These are phyloP conservation scores for Cadophora malorum DNA, from an alignment of 2,329 filamentous ascomycete species.

Conservation along the genomic window DNA sequence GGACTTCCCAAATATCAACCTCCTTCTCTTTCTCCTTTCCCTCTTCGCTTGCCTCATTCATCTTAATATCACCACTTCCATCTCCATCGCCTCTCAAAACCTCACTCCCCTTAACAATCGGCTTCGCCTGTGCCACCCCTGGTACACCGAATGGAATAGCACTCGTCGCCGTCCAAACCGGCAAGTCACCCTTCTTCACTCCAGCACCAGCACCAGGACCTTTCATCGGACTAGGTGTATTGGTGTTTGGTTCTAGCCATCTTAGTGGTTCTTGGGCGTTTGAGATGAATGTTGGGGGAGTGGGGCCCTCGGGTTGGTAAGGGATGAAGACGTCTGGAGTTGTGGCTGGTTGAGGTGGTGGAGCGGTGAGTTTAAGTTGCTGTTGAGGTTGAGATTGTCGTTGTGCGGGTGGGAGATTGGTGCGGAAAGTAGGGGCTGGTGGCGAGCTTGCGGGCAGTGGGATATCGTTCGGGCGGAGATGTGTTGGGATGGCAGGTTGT, in stretches of 20 bases:
- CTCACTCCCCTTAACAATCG: neutral
- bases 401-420: conserved; percentile 10
- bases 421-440: conserved; percentile 6
- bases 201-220: conserved; percentile 16
- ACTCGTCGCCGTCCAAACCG: conserved; percentile 44
- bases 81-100: neutral
- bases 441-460: conserved; percentile 42
- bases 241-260: conserved; percentile 58
- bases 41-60: conserved; percentile 24
- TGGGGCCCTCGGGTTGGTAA: conserved; percentile 62
- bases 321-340: conserved; percentile 55
- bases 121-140: too few relatives aligned
- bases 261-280: conserved; percentile 51
- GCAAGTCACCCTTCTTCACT: conserved; percentile 32
- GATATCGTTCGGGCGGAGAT: conserved; percentile 34
- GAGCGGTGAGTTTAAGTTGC: neutral
- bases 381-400: neutral
- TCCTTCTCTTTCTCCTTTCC: conserved; percentile 21
- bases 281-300: conserved; percentile 47
- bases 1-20: conserved; percentile 45
- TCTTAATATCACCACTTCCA: neutral
- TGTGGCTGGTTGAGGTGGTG: neutral
- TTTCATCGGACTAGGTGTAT: conserved; percentile 39
- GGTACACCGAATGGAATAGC: conserved; percentile 43
- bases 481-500: conserved; percentile 26